Conservation (phyloP, 2,329 filamentous ascomycete species). For the Paracoccidioides lutzii region DNA sequence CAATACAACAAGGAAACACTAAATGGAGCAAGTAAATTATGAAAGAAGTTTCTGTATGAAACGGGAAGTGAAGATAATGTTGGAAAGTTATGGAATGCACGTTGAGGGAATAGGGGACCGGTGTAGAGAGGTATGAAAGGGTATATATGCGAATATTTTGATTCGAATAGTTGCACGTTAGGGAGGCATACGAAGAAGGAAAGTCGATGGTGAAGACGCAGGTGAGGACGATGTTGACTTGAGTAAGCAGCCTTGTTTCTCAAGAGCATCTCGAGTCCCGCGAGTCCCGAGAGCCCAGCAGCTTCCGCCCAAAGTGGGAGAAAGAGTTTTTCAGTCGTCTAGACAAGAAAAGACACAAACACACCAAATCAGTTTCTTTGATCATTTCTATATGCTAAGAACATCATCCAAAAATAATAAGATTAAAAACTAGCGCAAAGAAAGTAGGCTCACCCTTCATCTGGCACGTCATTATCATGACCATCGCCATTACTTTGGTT, state of each 20-base stretch:
- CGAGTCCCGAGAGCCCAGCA: slow-evolving; percentile 20
- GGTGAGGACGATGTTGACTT: background rate
- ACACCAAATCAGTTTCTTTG: background rate
- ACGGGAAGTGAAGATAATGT: background rate
- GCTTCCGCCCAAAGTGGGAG: slow-evolving; percentile 25
- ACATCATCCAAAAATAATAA: background rate
- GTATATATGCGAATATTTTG: background rate
- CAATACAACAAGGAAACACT: background rate
- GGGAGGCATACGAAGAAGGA: background rate
- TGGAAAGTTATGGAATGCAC: background rate
- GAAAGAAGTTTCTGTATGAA: background rate
- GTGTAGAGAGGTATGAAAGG: background rate
- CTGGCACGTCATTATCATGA: background rate
- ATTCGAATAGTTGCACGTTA: background rate
- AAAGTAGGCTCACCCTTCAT: background rate
- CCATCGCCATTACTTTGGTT: background rate
- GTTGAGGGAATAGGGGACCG: background rate
- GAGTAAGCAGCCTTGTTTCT: background rate
- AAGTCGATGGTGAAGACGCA: background rate
- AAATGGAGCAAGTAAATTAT: background rate
- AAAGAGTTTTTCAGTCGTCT: slow-evolving; percentile 16
- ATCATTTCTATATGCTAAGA: background rate
- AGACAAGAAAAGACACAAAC: background rate
- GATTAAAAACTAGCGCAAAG: background rate
- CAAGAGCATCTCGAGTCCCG: background rate